Evolutionary conservation across 2,329 filamentous ascomycete genomes (phyloP).

Genomic region (Penicillium digitatum): DNA sequence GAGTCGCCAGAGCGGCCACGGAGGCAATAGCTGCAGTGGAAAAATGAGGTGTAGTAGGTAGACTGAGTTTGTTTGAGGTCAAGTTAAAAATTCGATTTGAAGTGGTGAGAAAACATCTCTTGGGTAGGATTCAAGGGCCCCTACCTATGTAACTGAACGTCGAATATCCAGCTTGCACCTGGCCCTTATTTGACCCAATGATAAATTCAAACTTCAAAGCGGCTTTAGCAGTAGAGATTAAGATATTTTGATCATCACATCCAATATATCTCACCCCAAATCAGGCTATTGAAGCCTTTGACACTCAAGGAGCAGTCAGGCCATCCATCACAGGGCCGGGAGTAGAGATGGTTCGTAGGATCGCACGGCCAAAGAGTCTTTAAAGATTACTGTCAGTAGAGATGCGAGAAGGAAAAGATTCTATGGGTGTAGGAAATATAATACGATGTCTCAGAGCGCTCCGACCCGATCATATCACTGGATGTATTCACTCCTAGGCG

Average conservation of each 20-base stretch:
- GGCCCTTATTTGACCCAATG: neutral
- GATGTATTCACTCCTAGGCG: neutral
- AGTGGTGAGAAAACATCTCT: neutral
- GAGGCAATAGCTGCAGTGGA: constrained; percentile 27
- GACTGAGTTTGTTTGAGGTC: constrained; percentile 3
- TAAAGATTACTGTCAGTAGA: neutral
- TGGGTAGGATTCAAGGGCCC: neutral
- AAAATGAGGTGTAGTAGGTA: constrained; percentile 29
- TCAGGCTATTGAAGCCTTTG: neutral
- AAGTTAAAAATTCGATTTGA: neutral
- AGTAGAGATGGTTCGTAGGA: neutral
- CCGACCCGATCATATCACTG: constrained; percentile 5
- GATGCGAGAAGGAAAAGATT: neutral
- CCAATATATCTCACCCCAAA: constrained; percentile 7
- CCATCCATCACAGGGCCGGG: constrained; percentile 2
- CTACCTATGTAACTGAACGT: no score
- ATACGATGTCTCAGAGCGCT: constrained; percentile 15
- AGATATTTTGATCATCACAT: neutral
- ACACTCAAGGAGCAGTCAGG: constrained; percentile 2
- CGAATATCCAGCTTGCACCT: neutral
- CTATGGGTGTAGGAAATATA: neutral
- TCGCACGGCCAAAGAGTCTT: neutral
- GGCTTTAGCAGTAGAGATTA: neutral
- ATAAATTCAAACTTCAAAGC: neutral
- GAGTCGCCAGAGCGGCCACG: constrained; percentile 32